phyloP scores from a whole-genome alignment of 2,329 filamentous ascomycete species.

The Cercospora janseana region DNA sequence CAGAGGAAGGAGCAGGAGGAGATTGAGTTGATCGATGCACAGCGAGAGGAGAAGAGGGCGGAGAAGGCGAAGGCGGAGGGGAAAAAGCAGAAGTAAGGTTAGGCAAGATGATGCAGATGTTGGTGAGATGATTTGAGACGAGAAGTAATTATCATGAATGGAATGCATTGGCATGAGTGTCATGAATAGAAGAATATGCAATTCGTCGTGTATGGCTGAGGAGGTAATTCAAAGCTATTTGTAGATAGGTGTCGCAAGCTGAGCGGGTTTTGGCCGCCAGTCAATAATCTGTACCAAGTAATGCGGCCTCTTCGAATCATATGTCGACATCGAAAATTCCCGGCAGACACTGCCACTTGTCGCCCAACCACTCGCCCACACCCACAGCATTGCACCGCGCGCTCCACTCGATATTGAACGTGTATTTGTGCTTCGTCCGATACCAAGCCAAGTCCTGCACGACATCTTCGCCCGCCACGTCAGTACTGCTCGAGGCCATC shows the following conservation, averaged over 20 bases:
- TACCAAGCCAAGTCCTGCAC: constrained; percentile 18
- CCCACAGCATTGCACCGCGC: constrained; percentile 16
- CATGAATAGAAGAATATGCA: no score
- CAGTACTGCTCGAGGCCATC: background rate
- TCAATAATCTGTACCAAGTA: no score
- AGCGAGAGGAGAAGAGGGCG: constrained; percentile 49
- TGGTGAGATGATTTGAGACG: no score
- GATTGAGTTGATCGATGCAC: constrained; percentile 61
- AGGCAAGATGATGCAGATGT: background rate
- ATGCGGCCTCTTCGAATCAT: no score
- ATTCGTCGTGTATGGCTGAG: no score
- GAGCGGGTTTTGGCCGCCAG: no score
- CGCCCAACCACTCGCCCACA: constrained; percentile 13
- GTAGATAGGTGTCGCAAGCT: no score
- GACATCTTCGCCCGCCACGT: background rate
- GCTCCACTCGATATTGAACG: constrained; percentile 23
- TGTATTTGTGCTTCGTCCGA: constrained; percentile 17
- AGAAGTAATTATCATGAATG: no score
- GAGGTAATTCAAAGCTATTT: no score
- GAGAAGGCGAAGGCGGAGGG: constrained; percentile 37
- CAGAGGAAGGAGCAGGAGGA: constrained; percentile 89
- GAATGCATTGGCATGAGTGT: no score
- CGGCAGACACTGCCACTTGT: constrained; percentile 15
- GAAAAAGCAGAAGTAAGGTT: constrained; percentile 31
- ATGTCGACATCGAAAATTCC: constrained; percentile 5